Evolutionary conservation across 164 flowering plant genomes (phyloP).

Genomic region (Dillenia turbinata): DNA sequence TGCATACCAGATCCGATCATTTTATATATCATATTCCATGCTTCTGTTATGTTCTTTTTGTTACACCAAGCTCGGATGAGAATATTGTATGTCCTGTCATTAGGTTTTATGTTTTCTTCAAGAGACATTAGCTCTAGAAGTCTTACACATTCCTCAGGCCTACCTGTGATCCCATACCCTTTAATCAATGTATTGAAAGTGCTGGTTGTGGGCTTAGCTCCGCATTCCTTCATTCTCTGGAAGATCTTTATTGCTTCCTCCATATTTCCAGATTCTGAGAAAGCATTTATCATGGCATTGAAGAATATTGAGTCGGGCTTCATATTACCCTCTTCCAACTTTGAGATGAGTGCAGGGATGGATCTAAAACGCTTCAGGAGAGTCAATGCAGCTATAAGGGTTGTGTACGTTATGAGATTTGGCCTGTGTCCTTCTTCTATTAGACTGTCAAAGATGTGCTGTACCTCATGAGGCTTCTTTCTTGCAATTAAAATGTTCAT

Average conservation of each 20-base stretch:
- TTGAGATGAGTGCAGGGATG: constrained; percentile 48
- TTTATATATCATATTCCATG: constrained; percentile 68
- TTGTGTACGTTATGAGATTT: constrained; percentile 73
- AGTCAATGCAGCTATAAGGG: constrained; percentile 70
- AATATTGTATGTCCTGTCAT: constrained; percentile 72
- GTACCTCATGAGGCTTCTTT: constrained; percentile 65
- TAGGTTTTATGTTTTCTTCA: constrained; percentile 60
- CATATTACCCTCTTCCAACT: constrained; percentile 37
- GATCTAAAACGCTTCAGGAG: constrained; percentile 57
- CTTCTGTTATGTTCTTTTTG: constrained; percentile 53
- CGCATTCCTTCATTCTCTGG: constrained; percentile 46
- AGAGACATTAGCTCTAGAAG: constrained; percentile 57
- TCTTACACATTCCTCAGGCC: constrained; percentile 67
- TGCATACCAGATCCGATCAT: constrained; percentile 67
- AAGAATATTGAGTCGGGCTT: constrained; percentile 54
- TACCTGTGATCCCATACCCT: constrained; percentile 76
- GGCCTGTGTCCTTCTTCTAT: constrained; percentile 85
- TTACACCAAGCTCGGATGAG: constrained; percentile 82
- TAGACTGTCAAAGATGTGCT: constrained; percentile 48
- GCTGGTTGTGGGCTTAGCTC: constrained; percentile 75
- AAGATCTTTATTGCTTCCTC: constrained; percentile 44
- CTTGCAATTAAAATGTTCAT: constrained; percentile 66
- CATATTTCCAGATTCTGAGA: constrained; percentile 44
- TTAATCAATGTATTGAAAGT: constrained; percentile 89
- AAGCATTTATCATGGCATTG: constrained; percentile 57